Conservation (phyloP, 306 rosid species). For the Ochetophila trinervis region DNA sequence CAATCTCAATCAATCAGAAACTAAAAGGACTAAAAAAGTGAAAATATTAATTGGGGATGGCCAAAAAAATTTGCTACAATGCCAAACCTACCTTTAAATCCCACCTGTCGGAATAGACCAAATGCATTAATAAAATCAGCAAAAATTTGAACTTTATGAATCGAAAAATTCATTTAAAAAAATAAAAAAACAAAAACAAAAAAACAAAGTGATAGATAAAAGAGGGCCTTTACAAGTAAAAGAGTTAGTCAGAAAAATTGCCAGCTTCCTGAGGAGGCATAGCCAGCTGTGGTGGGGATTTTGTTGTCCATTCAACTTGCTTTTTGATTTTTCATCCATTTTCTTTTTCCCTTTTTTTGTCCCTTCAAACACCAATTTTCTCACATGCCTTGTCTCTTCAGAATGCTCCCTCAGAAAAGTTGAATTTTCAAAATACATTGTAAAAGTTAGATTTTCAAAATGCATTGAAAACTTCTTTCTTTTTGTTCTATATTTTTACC, state of each 20-base stretch:
- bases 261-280: neutral
- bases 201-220: too few species aligned
- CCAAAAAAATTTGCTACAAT: too few species aligned
- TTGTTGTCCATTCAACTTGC: slow-evolving; percentile 8
- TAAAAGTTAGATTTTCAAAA: too few species aligned
- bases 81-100: neutral
- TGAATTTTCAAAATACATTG: neutral
- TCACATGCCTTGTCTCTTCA: slow-evolving; percentile 11
- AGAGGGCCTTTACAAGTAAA: neutral
- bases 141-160: neutral
- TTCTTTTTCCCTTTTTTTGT: neutral
- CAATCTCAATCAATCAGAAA: too few species aligned
- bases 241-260: neutral
- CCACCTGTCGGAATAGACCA: neutral
- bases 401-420: neutral
- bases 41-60: too few species aligned
- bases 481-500: too few species aligned
- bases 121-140: slow-evolving; percentile 3
- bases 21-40: too few species aligned
- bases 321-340: neutral
- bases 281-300: slow-evolving; percentile 17
- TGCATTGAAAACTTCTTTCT: neutral
- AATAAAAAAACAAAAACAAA: too few species aligned
- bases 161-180: too few species aligned
- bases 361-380: slow-evolving; percentile 1